phyloP scores from a whole-genome alignment of 805 yeast species.

The Scheffersomyces coipomensis region DNA sequence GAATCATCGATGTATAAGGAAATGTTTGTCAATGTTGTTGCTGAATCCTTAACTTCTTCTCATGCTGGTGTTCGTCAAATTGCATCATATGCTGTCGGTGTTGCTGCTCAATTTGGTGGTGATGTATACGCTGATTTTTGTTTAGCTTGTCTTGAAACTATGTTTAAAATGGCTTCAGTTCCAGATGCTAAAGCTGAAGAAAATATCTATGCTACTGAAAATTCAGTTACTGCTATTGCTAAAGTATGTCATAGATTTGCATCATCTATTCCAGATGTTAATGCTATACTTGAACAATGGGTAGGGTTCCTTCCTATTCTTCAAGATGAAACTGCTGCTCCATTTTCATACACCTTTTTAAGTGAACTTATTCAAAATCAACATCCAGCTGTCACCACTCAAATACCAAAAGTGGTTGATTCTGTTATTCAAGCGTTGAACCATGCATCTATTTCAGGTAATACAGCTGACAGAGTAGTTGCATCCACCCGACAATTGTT shows the following conservation, averaged over 20 bases:
- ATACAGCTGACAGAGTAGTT: constrained; percentile 66
- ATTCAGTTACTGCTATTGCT: constrained; percentile 78
- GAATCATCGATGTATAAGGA: constrained; percentile 64
- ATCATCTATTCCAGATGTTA: constrained; percentile 56
- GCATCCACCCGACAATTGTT: constrained; percentile 62
- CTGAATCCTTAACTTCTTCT: constrained; percentile 63
- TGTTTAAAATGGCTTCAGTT: constrained; percentile 67
- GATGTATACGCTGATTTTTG: constrained; percentile 56
- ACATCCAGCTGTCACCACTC: constrained; percentile 53
- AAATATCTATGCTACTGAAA: constrained; percentile 83
- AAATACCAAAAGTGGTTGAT: constrained; percentile 62
- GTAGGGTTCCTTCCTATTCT: constrained; percentile 75
- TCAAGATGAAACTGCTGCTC: constrained; percentile 86
- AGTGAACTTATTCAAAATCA: constrained; percentile 66
- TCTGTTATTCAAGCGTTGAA: constrained; percentile 71
- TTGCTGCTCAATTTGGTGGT: constrained; percentile 82
- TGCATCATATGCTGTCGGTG: constrained; percentile 81
- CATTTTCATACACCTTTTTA: constrained; percentile 75
- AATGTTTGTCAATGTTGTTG: constrained; percentile 59
- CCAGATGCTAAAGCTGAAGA: constrained; percentile 88
- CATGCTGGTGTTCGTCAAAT: constrained; percentile 81
- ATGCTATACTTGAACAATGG: constrained; percentile 72
- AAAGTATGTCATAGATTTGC: constrained; percentile 71
- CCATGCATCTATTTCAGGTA: constrained; percentile 66
- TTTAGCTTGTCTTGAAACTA: constrained; percentile 67